phyloP scores from a whole-genome alignment of 1,284 basidiomycete genomes.

The Leucoagaricus sp. region DNA sequence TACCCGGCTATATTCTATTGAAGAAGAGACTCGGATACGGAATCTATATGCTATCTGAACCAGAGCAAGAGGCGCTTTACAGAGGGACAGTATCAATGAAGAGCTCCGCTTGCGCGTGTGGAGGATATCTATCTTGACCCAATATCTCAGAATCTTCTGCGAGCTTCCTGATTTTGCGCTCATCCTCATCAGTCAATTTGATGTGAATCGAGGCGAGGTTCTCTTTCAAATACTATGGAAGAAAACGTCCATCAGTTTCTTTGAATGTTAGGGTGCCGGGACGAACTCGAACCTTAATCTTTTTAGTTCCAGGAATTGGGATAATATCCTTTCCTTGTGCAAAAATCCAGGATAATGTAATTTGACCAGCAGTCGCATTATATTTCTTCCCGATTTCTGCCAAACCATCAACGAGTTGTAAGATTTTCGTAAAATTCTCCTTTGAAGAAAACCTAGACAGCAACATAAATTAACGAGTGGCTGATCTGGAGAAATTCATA shows the following conservation, averaged over 20 bases:
- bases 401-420: constrained; percentile 50
- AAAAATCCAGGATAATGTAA: constrained; percentile 62
- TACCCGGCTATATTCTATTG: too few species aligned
- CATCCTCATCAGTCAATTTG: constrained; percentile 37
- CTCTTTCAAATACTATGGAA: constrained; percentile 40
- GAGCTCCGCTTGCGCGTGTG: constrained; percentile 10
- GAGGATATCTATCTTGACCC: constrained; percentile 22
- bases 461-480: neutral
- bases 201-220: constrained; percentile 39
- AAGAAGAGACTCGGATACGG: too few species aligned
- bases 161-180: constrained; percentile 34
- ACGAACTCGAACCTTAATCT: constrained; percentile 34
- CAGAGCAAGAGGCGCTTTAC: too few species aligned
- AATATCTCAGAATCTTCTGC: constrained; percentile 32
- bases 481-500: neutral
- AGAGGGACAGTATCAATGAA: constrained; percentile 21
- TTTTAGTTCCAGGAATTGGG: constrained; percentile 54
- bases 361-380: constrained; percentile 53
- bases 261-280: neutral
- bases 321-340: constrained; percentile 54
- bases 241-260: constrained; percentile 1
- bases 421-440: constrained; percentile 60
- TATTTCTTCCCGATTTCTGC: constrained; percentile 45
- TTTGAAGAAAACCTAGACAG: constrained; percentile 30
- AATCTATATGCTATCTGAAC: too few species aligned